A percentile compares a stretch with the other conserved stretches of the same genome.
These are phyloP conservation scores for Oryza officinalis DNA, from an alignment of 176 grass and related monocot species.

Conservation along the genomic window DNA sequence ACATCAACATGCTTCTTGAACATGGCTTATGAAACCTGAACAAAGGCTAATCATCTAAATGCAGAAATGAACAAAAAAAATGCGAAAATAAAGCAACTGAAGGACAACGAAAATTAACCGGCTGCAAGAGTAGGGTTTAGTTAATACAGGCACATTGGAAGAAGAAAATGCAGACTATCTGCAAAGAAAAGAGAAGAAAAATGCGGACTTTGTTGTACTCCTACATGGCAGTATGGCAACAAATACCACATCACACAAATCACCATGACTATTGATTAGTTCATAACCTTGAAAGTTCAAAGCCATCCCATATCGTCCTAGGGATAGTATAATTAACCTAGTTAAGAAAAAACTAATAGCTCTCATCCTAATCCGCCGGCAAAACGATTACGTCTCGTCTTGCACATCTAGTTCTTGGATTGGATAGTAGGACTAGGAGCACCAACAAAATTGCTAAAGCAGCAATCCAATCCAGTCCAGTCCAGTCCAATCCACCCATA, in stretches of 20 bases:
- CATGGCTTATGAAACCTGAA: constrained; percentile 51
- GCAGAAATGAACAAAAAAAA: not conserved
- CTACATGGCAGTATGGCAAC: not conserved
- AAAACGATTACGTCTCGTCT: not conserved
- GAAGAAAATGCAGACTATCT: not conserved
- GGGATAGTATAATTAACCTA: not conserved
- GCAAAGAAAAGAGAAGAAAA: not conserved
- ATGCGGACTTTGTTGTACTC: not conserved
- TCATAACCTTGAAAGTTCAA: not conserved
- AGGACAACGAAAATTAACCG: not conserved
- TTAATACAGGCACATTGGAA: not conserved
- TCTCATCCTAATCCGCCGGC: not conserved
- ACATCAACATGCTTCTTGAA: constrained; percentile 89
- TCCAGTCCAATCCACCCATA: not conserved
- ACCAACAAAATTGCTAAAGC: not conserved
- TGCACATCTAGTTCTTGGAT: not conserved
- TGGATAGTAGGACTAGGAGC: not conserved
- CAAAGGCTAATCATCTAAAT: constrained; percentile 12
- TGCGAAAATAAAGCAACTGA: not conserved
- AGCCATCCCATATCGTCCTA: not conserved
- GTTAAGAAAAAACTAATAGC: no score
- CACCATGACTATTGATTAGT: not conserved
- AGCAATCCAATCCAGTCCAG: not conserved
- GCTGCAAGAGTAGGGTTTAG: not conserved
- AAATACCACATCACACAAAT: not conserved